Base-by-base conservation (phyloP, 371 early-diverging fungal species). In the Apophysomyces ossiformis region DNA sequence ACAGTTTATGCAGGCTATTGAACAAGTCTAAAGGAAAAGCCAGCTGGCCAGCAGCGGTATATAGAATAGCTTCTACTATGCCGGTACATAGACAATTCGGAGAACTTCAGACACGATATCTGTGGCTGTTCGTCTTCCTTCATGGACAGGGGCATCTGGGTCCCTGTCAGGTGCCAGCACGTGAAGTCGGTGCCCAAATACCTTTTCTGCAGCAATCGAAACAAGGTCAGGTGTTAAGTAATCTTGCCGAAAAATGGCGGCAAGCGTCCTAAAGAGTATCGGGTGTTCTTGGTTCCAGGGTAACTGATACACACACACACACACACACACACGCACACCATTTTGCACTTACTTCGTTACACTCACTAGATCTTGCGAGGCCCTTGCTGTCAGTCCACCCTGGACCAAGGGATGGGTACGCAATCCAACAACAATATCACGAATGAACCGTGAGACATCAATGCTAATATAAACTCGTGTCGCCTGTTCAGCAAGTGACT, bases 181-280 rank as follows among this genome's bases (percentile, higher is more conserved):
- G 7, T 63, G 72, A 7, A 72, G 62, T 4, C 72, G 61, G 47
- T 72, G 72, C 2, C 68, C 72, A 8, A 72, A 26, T 13, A 72
- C 72, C 46, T 72, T 72, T 54, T 86, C 87, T 5, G 85, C 84
- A 3, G 89, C 86, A 62, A 87, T 85, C 1, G 82, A 68, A 2
- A 88, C 74, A 8, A 88, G 65, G 37, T 88, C 89, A 0, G 89
- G 89, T 16, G 89, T 88, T 37, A 86, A 71, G 61, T 78, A 88
- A 5, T 74, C 77, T n/a, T 76, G 74, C 61, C 81, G 79, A 60
- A 87, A 88, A 18, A 88, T 57, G 2, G 84, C 77, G 1, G 89
- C 86, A 18, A 88, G 58, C 0, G 86, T 76, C 63, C 85, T 85
- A 18, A 47, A 26, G 32, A 26, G 32, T 3, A 26, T 1, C 32